Conservation (phyloP, 139 green algal genomes). For the Pseudopediastrum boryanum region DNA sequence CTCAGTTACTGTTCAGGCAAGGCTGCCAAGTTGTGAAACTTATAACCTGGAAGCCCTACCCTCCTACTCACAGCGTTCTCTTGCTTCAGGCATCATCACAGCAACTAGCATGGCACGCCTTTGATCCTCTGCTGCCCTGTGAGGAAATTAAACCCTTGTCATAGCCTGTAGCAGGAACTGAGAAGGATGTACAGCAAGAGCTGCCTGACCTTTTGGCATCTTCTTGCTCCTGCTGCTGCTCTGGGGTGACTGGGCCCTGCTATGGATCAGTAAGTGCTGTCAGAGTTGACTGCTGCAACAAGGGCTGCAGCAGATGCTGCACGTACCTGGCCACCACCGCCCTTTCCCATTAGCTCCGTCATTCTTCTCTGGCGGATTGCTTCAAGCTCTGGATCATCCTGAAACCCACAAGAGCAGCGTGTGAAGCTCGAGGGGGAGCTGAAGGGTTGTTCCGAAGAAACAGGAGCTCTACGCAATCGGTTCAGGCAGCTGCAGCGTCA, state of each 20-base stretch:
- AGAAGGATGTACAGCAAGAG: background rate
- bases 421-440: background rate
- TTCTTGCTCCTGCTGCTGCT: background rate
- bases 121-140: conserved; percentile 76
- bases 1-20: background rate
- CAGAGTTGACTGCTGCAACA: background rate
- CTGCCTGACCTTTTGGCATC: background rate
- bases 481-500: background rate
- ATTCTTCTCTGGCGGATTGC: conserved; percentile 86
- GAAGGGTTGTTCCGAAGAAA: background rate
- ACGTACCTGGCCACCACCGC: conserved; percentile 33
- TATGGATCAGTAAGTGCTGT: background rate
- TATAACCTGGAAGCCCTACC: too few species aligned
- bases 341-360: conserved; percentile 76
- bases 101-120: conserved; percentile 74
- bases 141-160: background rate
- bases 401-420: background rate
- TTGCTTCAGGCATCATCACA: conserved; percentile 76
- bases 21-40: background rate
- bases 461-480: background rate
- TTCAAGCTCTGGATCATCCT: conserved; percentile 79
- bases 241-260: background rate
- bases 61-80: conserved; percentile 75
- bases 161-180: background rate
- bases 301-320: background rate